A percentile compares a stretch with the other conserved stretches of the same genome.
Evolutionary conservation across 306 rosid species (phyloP).

Genomic region (Malus asiatica): DNA sequence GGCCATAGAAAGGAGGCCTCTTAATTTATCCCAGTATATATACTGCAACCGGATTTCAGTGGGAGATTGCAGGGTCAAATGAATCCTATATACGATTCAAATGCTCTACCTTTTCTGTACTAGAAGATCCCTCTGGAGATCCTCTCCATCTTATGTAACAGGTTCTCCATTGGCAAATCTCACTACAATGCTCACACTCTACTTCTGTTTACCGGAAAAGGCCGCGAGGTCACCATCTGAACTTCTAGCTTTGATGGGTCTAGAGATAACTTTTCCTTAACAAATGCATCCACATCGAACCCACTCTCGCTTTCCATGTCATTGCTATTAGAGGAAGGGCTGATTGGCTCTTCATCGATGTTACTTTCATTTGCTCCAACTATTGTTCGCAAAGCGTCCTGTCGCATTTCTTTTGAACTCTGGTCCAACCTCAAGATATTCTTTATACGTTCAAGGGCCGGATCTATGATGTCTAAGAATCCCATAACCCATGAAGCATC

Average conservation of each 20-base stretch:
- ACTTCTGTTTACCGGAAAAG: conserved; percentile 23
- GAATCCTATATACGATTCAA: neutral
- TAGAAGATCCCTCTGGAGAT: neutral
- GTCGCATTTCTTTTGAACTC: conserved; percentile 27
- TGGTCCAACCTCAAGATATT: conserved; percentile 61
- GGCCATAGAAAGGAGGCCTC: too few relatives aligned
- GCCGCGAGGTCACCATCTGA: conserved; percentile 41
- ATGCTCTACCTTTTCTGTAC: neutral
- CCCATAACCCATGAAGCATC: conserved; percentile 98
- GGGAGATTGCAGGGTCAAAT: too few relatives aligned
- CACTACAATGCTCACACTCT: neutral
- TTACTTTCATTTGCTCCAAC: conserved; percentile 23
- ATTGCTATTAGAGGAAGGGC: conserved; percentile 17
- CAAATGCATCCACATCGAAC: conserved; percentile 71
- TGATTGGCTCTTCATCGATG: conserved; percentile 21
- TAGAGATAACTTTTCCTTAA: conserved; percentile 43
- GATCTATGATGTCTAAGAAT: conserved; percentile 79
- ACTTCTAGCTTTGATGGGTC: conserved; percentile 59
- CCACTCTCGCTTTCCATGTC: conserved; percentile 31
- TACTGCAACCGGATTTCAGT: too few relatives aligned
- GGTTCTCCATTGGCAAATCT: neutral
- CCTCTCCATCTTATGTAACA: neutral
- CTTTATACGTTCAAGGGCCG: conserved; percentile 75
- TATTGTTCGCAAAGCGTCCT: conserved; percentile 21
- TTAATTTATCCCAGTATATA: too few relatives aligned